Base-by-base conservation (phyloP, 345 rosid species). In the Pistacia atlantica region DNA sequence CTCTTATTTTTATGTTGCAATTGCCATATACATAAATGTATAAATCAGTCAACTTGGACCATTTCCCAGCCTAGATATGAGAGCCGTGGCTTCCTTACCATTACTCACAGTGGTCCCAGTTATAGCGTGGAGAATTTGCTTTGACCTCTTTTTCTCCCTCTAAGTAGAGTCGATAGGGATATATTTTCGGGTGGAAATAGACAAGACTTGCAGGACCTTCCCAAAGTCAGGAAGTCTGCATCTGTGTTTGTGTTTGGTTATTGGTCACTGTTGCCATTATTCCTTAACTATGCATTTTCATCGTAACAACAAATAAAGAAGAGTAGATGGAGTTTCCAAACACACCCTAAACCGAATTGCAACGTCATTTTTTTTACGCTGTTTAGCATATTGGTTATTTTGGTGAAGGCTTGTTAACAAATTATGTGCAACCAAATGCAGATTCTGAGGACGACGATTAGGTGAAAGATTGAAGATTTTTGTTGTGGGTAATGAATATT, bases 361-460 rank as follows among this genome's bases (percentile, higher is more conserved):
- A 1, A 1, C 2, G 5, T 35, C 17, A 37, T 22, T 22, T 11
- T 11, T 71, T n/a, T 71, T 4, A 37, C 64, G 1, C 37, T 38
- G 17, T 35, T 8, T 25, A 14, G 72, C 67, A 31, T 49, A n/a
- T n/a, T 17, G 12, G 12, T 9, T n/a, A 0, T 20, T 54, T 52
- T 71, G 18, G 18, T 67, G 37, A 16, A 45, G 58, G 25, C 49
- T 65, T 25, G 61, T 80, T 76, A 12, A 55, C 20, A 22, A 16
- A 54, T 66, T 63, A 28, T 69, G 46, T 69, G 54, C 60, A 58
- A 72, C 0, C 8, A 66, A 75, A 76, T 85, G 83, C 97, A 93
- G 98, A 95, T 84, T 95, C 99, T 14, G 99, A 95, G 76, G 98
- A 95, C 63, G 99, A 93, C 52, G 98, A 93, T 66, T 91, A 95